A percentile compares a stretch with the other conserved stretches of the same genome.
Evolutionary conservation across 208 protist genomes (phyloP).

Genomic region (Phytomonas sp.): DNA sequence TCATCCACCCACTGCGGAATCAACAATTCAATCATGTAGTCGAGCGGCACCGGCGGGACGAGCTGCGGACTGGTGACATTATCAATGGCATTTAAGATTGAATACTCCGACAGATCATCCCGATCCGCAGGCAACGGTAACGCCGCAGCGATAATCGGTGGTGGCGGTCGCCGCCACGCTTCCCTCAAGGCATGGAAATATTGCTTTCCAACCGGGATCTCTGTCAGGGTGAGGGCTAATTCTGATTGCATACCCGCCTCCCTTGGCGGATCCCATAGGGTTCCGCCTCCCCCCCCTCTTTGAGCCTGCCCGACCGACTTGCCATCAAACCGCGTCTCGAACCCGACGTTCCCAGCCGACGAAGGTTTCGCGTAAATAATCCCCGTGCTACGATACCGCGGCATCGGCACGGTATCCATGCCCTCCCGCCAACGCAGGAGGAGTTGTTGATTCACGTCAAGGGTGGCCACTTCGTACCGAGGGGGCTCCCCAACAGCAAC

Average conservation of each 20-base stretch:
- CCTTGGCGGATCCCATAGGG: no score
- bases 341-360: no score
- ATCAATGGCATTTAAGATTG: constrained; percentile 32
- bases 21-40: constrained; percentile 58
- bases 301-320: no score
- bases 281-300: no score
- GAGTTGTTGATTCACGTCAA: not conserved
- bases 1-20: constrained; percentile 61
- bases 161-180: constrained; percentile 23
- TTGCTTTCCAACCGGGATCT: constrained; percentile 36
- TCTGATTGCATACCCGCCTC: no score
- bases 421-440: not conserved
- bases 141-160: not conserved
- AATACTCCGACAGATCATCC: constrained; percentile 33
- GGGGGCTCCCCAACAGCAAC: not conserved
- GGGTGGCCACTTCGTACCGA: not conserved
- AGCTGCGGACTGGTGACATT: not conserved
- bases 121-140: constrained; percentile 22
- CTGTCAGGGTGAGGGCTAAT: not conserved
- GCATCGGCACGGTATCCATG: not conserved
- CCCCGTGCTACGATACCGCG: not conserved
- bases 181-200: constrained; percentile 44
- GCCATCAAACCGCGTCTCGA: no score
- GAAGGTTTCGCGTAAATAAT: not conserved
- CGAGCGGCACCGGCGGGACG: constrained; percentile 44